Evolutionary conservation across 352 stramenopile species (phyloP).

Genomic region (Elongisporangium anandrum): DNA sequence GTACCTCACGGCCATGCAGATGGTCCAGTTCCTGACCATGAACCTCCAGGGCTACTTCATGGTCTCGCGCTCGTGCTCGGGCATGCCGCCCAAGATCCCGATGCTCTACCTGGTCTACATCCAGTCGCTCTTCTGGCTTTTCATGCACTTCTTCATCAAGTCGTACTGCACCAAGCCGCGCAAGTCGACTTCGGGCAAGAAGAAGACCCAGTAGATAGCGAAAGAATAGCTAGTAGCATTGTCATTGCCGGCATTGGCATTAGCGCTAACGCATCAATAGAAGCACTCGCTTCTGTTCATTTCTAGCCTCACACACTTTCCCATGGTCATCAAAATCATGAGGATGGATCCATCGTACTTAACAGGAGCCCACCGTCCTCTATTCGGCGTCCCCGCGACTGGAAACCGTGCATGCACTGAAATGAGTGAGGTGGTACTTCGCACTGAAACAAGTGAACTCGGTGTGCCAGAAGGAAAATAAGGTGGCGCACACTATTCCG

Average conservation of each 20-base stretch:
- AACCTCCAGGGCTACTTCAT: slow-evolving; percentile 73
- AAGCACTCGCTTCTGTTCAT: background rate
- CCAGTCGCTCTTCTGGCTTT: slow-evolving; percentile 92
- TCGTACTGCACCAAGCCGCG: slow-evolving; percentile 84
- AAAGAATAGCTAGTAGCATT: background rate
- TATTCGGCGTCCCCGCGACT: background rate
- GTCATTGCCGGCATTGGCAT: slow-evolving; percentile 2
- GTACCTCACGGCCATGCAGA: slow-evolving; percentile 93
- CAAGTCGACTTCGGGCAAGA: slow-evolving; percentile 38
- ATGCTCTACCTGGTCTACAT: slow-evolving; percentile 95
- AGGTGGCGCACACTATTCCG: background rate
- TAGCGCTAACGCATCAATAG: slow-evolving; percentile 17
- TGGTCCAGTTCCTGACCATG: slow-evolving; percentile 93
- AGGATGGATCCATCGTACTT: background rate
- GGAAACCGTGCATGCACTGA: background rate
- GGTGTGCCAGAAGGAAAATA: background rate
- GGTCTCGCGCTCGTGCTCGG: slow-evolving; percentile 87
- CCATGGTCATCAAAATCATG: too few relatives aligned
- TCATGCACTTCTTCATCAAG: slow-evolving; percentile 96
- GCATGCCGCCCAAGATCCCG: slow-evolving; percentile 72
- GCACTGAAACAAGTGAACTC: background rate
- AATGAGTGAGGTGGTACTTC: background rate
- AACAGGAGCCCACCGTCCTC: background rate
- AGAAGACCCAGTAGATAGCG: slow-evolving; percentile 39
- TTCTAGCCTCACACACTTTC: too few relatives aligned